These are phyloP conservation scores for Entophlyctis luteolus DNA, from an alignment of 192 early-diverging fungal species.

Conservation along the genomic window DNA sequence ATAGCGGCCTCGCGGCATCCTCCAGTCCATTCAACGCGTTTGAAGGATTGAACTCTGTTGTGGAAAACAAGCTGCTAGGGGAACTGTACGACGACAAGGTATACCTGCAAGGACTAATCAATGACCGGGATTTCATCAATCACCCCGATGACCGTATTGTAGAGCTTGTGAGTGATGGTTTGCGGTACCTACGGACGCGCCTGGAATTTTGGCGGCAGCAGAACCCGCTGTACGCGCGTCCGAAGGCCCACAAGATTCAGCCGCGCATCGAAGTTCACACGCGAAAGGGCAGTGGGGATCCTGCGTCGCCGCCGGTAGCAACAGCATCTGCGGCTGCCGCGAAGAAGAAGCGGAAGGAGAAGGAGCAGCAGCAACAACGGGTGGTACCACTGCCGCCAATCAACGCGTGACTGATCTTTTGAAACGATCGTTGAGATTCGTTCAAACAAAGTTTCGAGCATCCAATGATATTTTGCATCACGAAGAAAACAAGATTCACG, in stretches of 20 bases:
- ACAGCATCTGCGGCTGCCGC: too few relatives aligned
- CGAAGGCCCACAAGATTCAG: conserved; percentile 39
- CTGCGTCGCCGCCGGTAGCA: too few relatives aligned
- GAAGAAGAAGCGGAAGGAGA: too few relatives aligned
- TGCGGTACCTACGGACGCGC: conserved; percentile 46
- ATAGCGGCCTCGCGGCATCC: not conserved
- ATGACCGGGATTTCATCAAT: conserved; percentile 46
- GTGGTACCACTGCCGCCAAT: too few relatives aligned
- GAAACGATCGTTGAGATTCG: too few relatives aligned
- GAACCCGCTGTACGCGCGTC: conserved; percentile 53
- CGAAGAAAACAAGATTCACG: too few relatives aligned
- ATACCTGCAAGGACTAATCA: conserved; percentile 43
- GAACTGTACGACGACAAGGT: conserved; percentile 55
- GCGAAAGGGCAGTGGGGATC: too few relatives aligned
- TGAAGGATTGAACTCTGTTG: conserved; percentile 25
- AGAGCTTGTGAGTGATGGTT: conserved; percentile 45
- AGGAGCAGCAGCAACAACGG: too few relatives aligned
- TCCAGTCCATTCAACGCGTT: not conserved
- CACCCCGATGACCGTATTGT: conserved; percentile 47
- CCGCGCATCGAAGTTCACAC: conserved; percentile 43
- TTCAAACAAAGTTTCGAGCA: too few relatives aligned
- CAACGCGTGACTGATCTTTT: too few relatives aligned
- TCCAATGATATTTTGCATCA: too few relatives aligned
- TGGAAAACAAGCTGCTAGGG: conserved; percentile 49
- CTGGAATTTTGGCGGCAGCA: conserved; percentile 61